Percentiles rank a stretch among this genome's conserved stretches.
phyloP scores from a whole-genome alignment of 176 grass and related monocot species.

The Pharus latifolius region DNA sequence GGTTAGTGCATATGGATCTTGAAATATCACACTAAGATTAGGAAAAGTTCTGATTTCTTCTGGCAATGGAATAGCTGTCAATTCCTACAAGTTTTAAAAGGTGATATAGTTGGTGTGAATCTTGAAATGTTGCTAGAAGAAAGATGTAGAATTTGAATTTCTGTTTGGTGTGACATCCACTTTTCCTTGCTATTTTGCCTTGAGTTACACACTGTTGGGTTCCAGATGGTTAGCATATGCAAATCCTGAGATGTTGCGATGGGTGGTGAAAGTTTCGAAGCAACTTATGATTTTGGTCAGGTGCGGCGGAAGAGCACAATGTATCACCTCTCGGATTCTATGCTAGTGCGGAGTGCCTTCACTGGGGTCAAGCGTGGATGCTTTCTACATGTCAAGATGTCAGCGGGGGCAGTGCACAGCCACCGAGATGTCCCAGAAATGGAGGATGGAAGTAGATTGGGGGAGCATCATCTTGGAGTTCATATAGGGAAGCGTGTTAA shows the following conservation, averaged over 20 bases:
- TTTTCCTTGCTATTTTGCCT: not conserved
- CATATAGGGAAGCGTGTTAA: not conserved
- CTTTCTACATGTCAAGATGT: constrained; percentile 58
- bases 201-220: not conserved
- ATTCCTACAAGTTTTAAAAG: not conserved
- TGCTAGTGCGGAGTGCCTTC: constrained; percentile 38
- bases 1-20: not conserved
- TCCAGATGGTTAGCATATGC: not conserved
- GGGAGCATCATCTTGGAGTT: not conserved
- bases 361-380: constrained; percentile 25
- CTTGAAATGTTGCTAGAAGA: not conserved
- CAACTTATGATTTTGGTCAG: constrained; percentile 35
- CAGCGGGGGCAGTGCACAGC: not conserved
- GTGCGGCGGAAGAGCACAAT: constrained; percentile 31
- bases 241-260: not conserved
- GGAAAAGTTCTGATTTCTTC: not conserved
- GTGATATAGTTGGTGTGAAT: not conserved
- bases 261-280: constrained; percentile 2
- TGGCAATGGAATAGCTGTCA: not conserved
- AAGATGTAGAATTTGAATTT: constrained; percentile 2
- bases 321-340: constrained; percentile 60
- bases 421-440: not conserved
- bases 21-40: not conserved
- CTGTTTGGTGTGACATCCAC: not conserved
- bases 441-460: constrained; percentile 7